phyloP scores from a whole-genome alignment of 2,329 filamentous ascomycete genomes.

The Hortaea werneckii region DNA sequence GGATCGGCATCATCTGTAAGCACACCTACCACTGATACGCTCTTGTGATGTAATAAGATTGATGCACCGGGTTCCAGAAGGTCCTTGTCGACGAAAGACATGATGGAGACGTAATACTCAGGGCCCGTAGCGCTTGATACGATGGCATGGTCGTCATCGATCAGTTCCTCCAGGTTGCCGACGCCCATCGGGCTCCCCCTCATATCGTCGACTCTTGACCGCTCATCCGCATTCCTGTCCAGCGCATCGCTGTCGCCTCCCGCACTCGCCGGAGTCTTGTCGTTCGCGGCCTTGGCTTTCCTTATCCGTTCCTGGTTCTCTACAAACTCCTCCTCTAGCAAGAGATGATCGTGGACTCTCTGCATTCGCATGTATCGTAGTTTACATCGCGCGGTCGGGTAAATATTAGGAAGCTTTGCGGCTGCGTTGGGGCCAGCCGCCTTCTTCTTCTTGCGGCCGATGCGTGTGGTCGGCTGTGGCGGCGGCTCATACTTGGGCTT shows the following conservation, averaged over 20 bases:
- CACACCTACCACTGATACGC: slow-evolving; percentile 93
- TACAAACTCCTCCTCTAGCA: slow-evolving; percentile 96
- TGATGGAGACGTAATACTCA: slow-evolving; percentile 99
- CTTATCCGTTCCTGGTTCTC: slow-evolving; percentile 96
- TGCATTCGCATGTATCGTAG: slow-evolving; percentile 95
- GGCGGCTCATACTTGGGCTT: slow-evolving; percentile 99
- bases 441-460: slow-evolving; percentile 98
- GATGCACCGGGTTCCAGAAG: slow-evolving; percentile 91
- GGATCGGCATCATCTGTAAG: slow-evolving; percentile 94
- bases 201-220: slow-evolving; percentile 94
- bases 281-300: slow-evolving; percentile 78
- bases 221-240: slow-evolving; percentile 88
- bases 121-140: slow-evolving; percentile 95
- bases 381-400: slow-evolving; percentile 94
- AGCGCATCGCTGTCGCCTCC: slow-evolving; percentile 62
- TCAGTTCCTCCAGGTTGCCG: slow-evolving; percentile 94
- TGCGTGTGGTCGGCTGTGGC: slow-evolving; percentile 88
- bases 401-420: slow-evolving; percentile 88
- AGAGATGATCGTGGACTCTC: slow-evolving; percentile 90
- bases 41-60: slow-evolving; percentile 93
- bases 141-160: slow-evolving; percentile 97
- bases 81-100: slow-evolving; percentile 99
- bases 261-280: slow-evolving; percentile 46
- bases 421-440: slow-evolving; percentile 84
- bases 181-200: slow-evolving; percentile 97